These are phyloP conservation scores for Sherardia arvensis DNA, from an alignment of 257 asterid genomes.

Conservation along the genomic window DNA sequence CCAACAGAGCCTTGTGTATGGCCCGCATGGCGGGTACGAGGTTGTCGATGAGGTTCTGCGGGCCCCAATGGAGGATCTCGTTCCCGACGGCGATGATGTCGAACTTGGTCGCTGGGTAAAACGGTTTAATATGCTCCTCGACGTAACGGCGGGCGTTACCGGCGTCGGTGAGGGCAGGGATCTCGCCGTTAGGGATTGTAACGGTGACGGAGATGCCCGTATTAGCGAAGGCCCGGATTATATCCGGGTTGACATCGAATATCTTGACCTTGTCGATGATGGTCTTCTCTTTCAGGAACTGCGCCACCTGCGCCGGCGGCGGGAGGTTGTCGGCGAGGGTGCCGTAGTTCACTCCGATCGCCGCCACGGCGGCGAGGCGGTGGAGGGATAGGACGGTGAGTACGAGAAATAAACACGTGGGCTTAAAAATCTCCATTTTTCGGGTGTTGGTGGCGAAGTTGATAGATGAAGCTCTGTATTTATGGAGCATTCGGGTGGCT, in stretches of 20 bases:
- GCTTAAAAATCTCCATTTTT: neutral
- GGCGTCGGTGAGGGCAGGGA: constrained; percentile 42
- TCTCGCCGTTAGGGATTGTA: constrained; percentile 77
- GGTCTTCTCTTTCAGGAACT: constrained; percentile 58
- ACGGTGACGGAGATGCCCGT: constrained; percentile 71
- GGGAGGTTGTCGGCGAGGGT: constrained; percentile 86
- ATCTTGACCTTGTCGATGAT: constrained; percentile 64
- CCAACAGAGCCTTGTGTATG: constrained; percentile 43
- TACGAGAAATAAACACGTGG: constrained; percentile 21
- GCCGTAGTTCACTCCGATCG: constrained; percentile 89
- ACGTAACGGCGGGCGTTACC: constrained; percentile 47
- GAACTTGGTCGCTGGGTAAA: constrained; percentile 54
- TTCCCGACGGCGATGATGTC: constrained; percentile 68
- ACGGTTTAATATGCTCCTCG: constrained; percentile 46
- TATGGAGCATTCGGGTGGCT: neutral
- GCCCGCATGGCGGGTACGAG: constrained; percentile 69
- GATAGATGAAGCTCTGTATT: neutral
- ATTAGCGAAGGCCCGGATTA: constrained; percentile 66
- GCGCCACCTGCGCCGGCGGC: constrained; percentile 63
- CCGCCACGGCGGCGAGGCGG: constrained; percentile 22
- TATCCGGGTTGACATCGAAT: constrained; percentile 74
- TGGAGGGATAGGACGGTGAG: constrained; percentile 16
- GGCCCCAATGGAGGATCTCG: constrained; percentile 93
- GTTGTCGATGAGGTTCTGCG: constrained; percentile 48
- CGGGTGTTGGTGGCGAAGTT: neutral